phyloP scores from a whole-genome alignment of 306 rosid genomes.

The Aeschynomene evenia region DNA sequence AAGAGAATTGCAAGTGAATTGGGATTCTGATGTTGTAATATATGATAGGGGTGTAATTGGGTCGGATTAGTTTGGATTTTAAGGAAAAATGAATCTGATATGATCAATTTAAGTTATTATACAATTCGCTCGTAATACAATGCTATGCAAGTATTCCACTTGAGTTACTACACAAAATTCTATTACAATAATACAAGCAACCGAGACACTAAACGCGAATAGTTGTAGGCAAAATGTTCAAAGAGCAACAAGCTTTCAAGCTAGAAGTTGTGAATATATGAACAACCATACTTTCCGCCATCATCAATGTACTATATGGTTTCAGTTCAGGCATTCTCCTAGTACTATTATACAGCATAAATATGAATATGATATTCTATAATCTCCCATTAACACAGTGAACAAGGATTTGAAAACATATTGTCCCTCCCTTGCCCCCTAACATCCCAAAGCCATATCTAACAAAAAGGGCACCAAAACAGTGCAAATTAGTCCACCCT shows the following conservation, averaged over 20 bases:
- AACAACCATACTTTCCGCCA: conserved; percentile 22
- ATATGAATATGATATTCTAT: conserved; percentile 14
- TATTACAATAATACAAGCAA: not conserved
- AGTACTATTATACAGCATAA: conserved; percentile 19
- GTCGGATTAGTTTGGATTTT: no score
- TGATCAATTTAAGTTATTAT: no score
- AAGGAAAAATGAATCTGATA: no score
- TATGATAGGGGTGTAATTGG: no score
- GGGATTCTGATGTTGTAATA: no score
- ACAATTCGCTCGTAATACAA: no score
- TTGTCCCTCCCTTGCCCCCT: not conserved
- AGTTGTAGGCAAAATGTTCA: not conserved
- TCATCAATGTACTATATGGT: conserved; percentile 16
- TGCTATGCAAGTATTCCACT: not conserved
- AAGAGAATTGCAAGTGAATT: no score
- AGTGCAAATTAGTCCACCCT: conserved; percentile 24
- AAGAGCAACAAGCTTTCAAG: conserved; percentile 5
- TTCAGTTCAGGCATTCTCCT: conserved; percentile 21
- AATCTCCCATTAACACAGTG: conserved; percentile 19
- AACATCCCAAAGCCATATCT: conserved; percentile 5
- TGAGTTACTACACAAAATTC: not conserved
- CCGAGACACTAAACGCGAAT: not conserved
- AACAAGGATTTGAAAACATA: conserved; percentile 25
- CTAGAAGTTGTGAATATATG: conserved; percentile 18
- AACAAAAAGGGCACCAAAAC: conserved; percentile 35